phyloP scores from a whole-genome alignment of 345 rosid species.

The Pugionium dolabratum region DNA sequence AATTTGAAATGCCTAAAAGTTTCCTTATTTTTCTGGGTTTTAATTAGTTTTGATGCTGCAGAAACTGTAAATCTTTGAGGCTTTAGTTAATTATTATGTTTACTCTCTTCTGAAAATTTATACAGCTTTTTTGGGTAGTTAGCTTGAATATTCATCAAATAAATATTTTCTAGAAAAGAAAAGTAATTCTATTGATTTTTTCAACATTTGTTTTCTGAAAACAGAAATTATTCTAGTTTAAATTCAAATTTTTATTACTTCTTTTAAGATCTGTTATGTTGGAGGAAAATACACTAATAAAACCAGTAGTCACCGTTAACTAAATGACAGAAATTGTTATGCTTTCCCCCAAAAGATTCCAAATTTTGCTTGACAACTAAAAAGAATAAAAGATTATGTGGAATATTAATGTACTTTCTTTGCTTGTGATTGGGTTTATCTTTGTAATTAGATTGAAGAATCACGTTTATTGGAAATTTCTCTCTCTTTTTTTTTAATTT shows the following conservation, averaged over 20 bases:
- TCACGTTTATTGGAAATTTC: conserved; percentile 10
- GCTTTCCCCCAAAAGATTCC: conserved; percentile 11
- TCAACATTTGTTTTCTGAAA: not conserved
- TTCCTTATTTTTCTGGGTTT: not conserved
- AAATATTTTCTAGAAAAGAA: too few relatives aligned
- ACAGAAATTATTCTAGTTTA: too few relatives aligned
- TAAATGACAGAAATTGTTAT: conserved; percentile 10
- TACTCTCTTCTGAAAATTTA: too few relatives aligned
- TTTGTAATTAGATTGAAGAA: conserved; percentile 19
- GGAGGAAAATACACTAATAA: conserved; percentile 31
- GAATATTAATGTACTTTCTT: conserved; percentile 29
- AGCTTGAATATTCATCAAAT: not conserved
- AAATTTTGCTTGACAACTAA: conserved; percentile 30
- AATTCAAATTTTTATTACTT: not conserved
- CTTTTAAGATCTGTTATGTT: conserved; percentile 34
- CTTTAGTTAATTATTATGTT: not conserved
- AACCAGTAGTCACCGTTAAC: conserved; percentile 26
- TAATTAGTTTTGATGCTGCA: not conserved
- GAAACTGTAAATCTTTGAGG: not conserved
- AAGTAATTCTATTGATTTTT: not conserved
- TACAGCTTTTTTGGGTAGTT: not conserved
- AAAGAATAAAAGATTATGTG: conserved; percentile 16
- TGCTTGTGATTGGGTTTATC: conserved; percentile 43
- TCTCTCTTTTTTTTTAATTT: not conserved
- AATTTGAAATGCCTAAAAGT: too few relatives aligned